These are phyloP conservation scores for Tuber borchii DNA, from an alignment of 495 filamentous ascomycete genomes.

Conservation along the genomic window DNA sequence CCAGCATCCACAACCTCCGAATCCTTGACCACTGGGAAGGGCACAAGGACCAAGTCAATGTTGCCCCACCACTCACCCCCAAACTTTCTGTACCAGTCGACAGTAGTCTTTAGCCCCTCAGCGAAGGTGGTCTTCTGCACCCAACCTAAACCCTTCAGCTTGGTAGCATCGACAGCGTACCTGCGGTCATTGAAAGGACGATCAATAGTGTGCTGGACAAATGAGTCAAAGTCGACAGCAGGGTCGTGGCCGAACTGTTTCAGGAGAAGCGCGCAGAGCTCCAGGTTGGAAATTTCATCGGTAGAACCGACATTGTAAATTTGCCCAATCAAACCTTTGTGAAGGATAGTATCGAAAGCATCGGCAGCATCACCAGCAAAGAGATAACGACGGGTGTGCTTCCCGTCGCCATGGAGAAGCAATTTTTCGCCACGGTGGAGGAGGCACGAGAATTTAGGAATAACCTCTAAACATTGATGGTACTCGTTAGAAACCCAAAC, in stretches of 20 bases:
- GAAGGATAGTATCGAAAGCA: constrained; percentile 69
- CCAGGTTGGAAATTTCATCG: constrained; percentile 60
- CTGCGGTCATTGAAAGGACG: constrained; percentile 67
- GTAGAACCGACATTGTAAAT: constrained; percentile 67
- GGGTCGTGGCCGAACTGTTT: constrained; percentile 46
- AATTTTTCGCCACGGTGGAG: constrained; percentile 54
- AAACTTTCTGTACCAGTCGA: constrained; percentile 62
- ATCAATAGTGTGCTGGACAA: constrained; percentile 61
- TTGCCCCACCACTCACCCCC: constrained; percentile 67
- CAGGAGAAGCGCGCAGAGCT: constrained; percentile 56
- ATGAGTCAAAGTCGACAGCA: constrained; percentile 42
- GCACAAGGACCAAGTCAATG: constrained; percentile 57
- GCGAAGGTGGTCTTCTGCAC: constrained; percentile 55
- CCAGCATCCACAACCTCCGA: constrained; percentile 44
- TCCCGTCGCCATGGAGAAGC: constrained; percentile 63
- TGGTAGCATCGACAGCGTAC: constrained; percentile 62
- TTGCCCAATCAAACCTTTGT: constrained; percentile 59
- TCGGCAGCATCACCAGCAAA: constrained; percentile 68
- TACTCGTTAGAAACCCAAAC: constrained; percentile 24
- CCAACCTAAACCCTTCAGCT: constrained; percentile 62
- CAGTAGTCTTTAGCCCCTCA: constrained; percentile 58
- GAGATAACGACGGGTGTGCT: constrained; percentile 60
- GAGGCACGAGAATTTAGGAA: constrained; percentile 64
- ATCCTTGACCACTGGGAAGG: constrained; percentile 52
- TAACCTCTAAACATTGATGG: constrained; percentile 53